Conservation (phyloP, 257 asterid species). For the Solanum paucissectum region DNA sequence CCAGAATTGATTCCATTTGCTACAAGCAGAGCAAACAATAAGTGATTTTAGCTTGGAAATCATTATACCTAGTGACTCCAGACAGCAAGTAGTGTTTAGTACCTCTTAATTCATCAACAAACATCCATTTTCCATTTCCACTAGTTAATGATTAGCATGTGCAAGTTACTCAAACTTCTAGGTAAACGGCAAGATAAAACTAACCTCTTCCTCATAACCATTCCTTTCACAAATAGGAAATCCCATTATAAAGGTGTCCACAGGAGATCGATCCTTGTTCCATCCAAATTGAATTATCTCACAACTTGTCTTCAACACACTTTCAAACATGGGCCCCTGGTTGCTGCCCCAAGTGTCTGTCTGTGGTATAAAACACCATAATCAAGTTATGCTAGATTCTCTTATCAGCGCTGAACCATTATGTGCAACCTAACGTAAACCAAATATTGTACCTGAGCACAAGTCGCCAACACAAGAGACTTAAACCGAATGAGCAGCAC, state of each 20-base stretch:
- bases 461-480: slow-evolving; percentile 76
- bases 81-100: not conserved
- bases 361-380: slow-evolving; percentile 27
- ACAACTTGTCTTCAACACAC: slow-evolving; percentile 80
- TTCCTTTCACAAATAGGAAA: slow-evolving; percentile 85
- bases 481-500: slow-evolving; percentile 83
- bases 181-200: not conserved
- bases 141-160: not conserved
- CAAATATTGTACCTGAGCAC: slow-evolving; percentile 61
- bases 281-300: slow-evolving; percentile 89
- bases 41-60: not conserved
- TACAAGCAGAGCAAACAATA: not conserved
- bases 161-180: not conserved
- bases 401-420: slow-evolving; percentile 5
- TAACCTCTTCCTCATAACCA: slow-evolving; percentile 83
- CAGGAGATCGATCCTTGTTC: slow-evolving; percentile 81
- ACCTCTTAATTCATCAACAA: not conserved
- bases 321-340: slow-evolving; percentile 82
- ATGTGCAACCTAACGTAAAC: slow-evolving; percentile 3
- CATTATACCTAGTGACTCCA: not conserved
- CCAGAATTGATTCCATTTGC: not conserved
- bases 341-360: slow-evolving; percentile 68
- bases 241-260: slow-evolving; percentile 93
- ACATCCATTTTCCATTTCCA: not conserved
- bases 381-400: slow-evolving; percentile 7